Percentiles rank a stretch among this genome's conserved stretches.
phyloP scores from a whole-genome alignment of 129 eudicot genomes.

The Centella asiatica region DNA sequence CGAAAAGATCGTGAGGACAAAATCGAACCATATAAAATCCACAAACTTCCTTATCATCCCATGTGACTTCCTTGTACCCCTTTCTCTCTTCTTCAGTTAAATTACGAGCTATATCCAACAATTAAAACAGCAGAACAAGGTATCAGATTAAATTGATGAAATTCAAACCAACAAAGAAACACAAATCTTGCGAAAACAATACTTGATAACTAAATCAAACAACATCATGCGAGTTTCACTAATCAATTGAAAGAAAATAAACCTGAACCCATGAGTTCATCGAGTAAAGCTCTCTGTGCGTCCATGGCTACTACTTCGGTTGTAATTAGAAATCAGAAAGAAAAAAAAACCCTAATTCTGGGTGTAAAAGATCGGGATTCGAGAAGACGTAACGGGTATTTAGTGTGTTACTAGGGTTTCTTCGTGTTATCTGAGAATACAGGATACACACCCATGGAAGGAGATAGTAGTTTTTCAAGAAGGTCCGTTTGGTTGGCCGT shows the following conservation, averaged over 20 bases:
- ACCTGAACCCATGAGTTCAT: slow-evolving; percentile 99
- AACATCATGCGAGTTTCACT: neutral
- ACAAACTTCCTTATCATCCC: slow-evolving; percentile 97
- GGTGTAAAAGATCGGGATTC: neutral
- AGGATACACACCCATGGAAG: no score
- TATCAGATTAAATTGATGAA: neutral
- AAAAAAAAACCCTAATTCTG: neutral
- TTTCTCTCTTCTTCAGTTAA: slow-evolving; percentile 94
- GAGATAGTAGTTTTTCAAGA: neutral
- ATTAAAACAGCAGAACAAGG: neutral
- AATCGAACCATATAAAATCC: slow-evolving; percentile 84
- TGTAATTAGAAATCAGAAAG: no score
- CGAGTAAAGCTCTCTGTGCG: slow-evolving; percentile 95
- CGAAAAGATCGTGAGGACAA: slow-evolving; percentile 94
- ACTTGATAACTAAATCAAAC: neutral
- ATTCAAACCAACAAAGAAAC: no score
- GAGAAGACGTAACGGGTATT: neutral
- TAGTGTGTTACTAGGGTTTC: neutral
- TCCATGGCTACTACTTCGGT: slow-evolving; percentile 40
- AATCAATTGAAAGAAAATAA: neutral
- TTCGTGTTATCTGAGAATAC: neutral
- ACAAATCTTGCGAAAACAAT: neutral
- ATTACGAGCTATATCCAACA: slow-evolving; percentile 55
- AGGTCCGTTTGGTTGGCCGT: neutral
- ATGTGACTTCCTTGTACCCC: slow-evolving; percentile 70